phyloP scores from a whole-genome alignment of 495 filamentous ascomycete genomes.

The Aspergillus nidulans region DNA sequence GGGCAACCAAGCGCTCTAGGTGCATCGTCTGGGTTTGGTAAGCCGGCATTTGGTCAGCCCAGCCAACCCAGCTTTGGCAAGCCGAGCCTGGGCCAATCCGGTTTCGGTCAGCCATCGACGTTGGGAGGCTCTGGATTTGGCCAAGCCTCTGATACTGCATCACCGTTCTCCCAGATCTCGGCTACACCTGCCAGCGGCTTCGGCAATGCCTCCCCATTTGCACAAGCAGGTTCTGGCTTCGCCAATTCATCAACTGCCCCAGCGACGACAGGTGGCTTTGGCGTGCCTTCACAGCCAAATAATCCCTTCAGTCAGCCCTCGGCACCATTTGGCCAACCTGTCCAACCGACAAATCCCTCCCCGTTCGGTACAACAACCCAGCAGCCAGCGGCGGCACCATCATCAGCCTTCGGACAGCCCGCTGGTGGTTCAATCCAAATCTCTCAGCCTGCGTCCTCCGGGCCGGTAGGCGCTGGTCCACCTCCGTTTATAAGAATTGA shows the following conservation, averaged over 20 bases:
- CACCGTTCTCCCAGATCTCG: slow-evolving; percentile 34
- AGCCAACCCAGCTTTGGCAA: slow-evolving; percentile 29
- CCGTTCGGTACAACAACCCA: not conserved
- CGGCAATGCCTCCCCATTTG: slow-evolving; percentile 28
- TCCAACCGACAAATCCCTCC: slow-evolving; percentile 20
- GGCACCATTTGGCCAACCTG: slow-evolving; percentile 27
- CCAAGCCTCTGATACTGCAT: slow-evolving; percentile 19
- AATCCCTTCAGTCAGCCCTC: slow-evolving; percentile 22
- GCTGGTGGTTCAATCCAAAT: not conserved
- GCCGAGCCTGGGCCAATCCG: slow-evolving; percentile 25
- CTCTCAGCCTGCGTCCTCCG: slow-evolving; percentile 2
- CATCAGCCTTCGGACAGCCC: not conserved
- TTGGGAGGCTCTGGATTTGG: slow-evolving; percentile 27
- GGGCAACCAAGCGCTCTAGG: slow-evolving; percentile 27
- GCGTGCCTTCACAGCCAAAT: slow-evolving; percentile 29
- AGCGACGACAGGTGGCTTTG: slow-evolving; percentile 23
- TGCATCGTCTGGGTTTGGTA: slow-evolving; percentile 20
- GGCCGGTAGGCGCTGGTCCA: slow-evolving; percentile 23
- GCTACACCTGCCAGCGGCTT: slow-evolving; percentile 24
- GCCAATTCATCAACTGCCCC: slow-evolving; percentile 22
- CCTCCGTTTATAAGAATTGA: slow-evolving; percentile 29
- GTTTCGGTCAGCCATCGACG: slow-evolving; percentile 11
- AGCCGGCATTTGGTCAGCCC: slow-evolving; percentile 37
- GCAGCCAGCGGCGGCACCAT: not conserved
- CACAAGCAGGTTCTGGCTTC: slow-evolving; percentile 27